Evolutionary conservation across 2,329 filamentous ascomycete species (phyloP).

Genomic region (Pseudocercospora eumusae): DNA sequence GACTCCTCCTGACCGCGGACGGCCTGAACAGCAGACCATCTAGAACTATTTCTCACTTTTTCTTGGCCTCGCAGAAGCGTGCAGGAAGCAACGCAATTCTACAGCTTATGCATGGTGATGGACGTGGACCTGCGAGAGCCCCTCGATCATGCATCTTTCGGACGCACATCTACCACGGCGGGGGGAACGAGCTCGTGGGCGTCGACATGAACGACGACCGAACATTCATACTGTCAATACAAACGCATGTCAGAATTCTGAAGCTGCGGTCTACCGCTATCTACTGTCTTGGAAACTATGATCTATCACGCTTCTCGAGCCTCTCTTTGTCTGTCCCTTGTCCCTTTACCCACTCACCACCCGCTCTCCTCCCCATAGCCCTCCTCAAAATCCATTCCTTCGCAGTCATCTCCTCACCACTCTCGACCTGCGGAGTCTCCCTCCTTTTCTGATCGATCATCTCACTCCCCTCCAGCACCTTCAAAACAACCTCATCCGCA

Average conservation of each 20-base stretch:
- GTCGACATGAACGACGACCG: constrained; percentile 6
- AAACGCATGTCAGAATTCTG: no score
- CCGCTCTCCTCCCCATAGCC: constrained; percentile 38
- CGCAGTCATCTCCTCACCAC: constrained; percentile 30
- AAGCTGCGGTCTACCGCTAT: no score
- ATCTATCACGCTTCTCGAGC: constrained; percentile 25
- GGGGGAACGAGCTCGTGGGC: not conserved
- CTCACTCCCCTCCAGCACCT: constrained; percentile 39
- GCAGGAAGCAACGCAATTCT: not conserved
- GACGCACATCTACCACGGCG: not conserved
- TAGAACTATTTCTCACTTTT: not conserved
- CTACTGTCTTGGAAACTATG: no score
- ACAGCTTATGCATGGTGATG: not conserved
- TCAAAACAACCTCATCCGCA: constrained; percentile 51
- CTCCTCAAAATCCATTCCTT: constrained; percentile 46
- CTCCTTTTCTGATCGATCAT: constrained; percentile 34
- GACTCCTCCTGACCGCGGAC: no score
- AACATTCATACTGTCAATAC: no score
- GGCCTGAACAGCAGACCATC: not conserved
- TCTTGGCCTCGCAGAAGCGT: not conserved
- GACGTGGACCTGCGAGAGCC: not conserved
- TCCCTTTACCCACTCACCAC: constrained; percentile 24
- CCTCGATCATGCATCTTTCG: not conserved
- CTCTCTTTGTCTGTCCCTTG: constrained; percentile 27
- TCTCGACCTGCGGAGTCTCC: constrained; percentile 30